phyloP scores from a whole-genome alignment of 331 rosid species.

The Ulmus americana region DNA sequence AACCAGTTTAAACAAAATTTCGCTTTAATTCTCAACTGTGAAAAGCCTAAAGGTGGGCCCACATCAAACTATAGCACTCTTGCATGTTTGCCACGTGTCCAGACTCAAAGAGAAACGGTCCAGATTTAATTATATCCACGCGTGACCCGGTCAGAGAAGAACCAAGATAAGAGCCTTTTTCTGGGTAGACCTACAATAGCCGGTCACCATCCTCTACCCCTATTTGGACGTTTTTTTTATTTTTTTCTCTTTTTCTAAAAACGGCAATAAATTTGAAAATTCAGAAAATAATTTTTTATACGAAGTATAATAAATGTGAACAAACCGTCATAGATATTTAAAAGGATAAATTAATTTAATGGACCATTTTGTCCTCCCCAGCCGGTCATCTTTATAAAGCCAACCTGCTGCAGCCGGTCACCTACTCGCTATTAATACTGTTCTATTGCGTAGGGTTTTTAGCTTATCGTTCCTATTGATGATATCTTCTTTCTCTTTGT shows the following conservation, averaged over 20 bases:
- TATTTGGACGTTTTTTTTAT: not conserved
- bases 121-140: not conserved
- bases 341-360: not conserved
- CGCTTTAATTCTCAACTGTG: too few relatives aligned
- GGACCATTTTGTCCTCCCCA: not conserved
- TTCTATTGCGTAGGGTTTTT: constrained; percentile 22
- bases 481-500: not conserved
- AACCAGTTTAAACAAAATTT: too few relatives aligned
- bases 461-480: constrained; percentile 8
- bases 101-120: not conserved
- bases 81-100: constrained; percentile 26
- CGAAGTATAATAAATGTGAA: not conserved
- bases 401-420: constrained; percentile 20
- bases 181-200: constrained; percentile 14
- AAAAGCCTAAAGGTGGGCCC: not conserved
- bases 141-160: not conserved
- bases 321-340: not conserved
- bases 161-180: not conserved
- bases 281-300: not conserved
- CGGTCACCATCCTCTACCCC: constrained; percentile 18
- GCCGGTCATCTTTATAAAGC: constrained; percentile 9
- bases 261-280: not conserved
- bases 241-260: not conserved
- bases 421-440: constrained; percentile 15
- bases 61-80: not conserved